These are phyloP conservation scores for Nitzschia palea DNA, from an alignment of 108 stramenopile species.

Conservation along the genomic window DNA sequence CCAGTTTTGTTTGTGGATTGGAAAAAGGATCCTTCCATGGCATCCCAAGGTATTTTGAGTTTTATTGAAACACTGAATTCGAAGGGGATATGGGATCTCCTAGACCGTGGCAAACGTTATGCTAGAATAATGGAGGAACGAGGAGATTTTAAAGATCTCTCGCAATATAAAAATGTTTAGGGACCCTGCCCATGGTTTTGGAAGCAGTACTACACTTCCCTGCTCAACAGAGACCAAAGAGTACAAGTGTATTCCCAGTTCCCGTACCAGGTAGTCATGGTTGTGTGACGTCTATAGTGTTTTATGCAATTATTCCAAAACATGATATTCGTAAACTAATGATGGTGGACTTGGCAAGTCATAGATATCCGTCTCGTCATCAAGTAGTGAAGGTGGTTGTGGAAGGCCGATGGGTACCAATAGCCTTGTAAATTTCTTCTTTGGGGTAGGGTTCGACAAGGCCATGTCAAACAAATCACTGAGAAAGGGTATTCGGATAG, in stretches of 20 bases:
- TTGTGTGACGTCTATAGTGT: too few species aligned
- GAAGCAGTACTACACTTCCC: too few species aligned
- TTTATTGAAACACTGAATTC: constrained; percentile 62
- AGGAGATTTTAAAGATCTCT: constrained; percentile 50
- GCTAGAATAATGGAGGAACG: constrained; percentile 58
- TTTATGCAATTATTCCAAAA: too few species aligned
- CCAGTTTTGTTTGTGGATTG: constrained; percentile 59
- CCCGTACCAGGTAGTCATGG: too few species aligned
- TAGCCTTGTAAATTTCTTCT: not conserved
- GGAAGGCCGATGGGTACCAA: not conserved
- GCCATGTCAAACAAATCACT: too few species aligned
- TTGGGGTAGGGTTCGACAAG: not conserved
- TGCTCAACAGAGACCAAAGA: too few species aligned
- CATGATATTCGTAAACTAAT: constrained; percentile 1
- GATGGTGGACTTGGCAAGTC: constrained; percentile 6
- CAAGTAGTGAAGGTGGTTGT: not conserved
- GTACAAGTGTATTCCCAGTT: too few species aligned
- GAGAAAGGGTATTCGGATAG: too few species aligned
- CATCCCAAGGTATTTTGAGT: constrained; percentile 38
- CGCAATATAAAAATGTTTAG: too few species aligned
- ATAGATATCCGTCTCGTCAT: not conserved
- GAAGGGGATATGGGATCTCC: constrained; percentile 64
- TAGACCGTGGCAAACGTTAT: constrained; percentile 67
- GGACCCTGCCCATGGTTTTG: too few species aligned
- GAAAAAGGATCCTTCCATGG: constrained; percentile 62